phyloP scores from a whole-genome alignment of 2,329 filamentous ascomycete species.

The Ophiostoma ulmi region DNA sequence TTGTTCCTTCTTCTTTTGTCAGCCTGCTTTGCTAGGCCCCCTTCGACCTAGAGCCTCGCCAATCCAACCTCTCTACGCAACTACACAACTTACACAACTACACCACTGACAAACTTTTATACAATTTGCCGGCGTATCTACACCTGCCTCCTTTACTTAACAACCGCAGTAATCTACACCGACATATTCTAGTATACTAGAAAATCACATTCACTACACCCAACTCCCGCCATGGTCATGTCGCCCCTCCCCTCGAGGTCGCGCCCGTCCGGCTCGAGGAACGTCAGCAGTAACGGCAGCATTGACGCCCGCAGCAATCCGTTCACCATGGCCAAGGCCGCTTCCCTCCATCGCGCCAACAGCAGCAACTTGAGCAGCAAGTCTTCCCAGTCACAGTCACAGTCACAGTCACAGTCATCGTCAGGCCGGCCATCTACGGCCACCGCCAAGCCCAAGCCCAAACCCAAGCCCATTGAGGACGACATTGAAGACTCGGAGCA shows the following conservation, averaged over 20 bases:
- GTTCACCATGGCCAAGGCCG: conserved; percentile 22
- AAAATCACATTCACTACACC: neutral
- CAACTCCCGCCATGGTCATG: conserved; percentile 21
- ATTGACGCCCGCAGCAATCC: conserved; percentile 21
- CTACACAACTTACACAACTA: neutral
- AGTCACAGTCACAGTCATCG: conserved; percentile 37
- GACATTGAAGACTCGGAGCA: conserved; percentile 35
- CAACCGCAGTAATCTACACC: neutral
- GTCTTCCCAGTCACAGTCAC: neutral
- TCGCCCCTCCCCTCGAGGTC: conserved; percentile 25
- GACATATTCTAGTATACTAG: neutral
- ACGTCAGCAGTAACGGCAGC: neutral
- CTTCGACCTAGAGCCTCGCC: neutral
- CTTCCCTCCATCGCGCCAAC: conserved; percentile 20
- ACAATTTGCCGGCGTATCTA: neutral
- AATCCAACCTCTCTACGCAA: neutral
- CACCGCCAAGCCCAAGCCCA: conserved; percentile 28
- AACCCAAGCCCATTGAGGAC: conserved; percentile 31
- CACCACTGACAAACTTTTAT: no score
- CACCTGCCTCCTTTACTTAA: no score
- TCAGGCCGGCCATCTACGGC: conserved; percentile 21
- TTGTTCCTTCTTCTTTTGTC: neutral
- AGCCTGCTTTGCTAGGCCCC: no score
- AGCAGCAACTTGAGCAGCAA: conserved; percentile 19
- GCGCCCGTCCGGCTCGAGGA: conserved; percentile 16